A percentile compares a stretch with the other conserved stretches of the same genome.
Evolutionary conservation across 352 stramenopile genomes (phyloP).

Genomic region (Pythium biforme): DNA sequence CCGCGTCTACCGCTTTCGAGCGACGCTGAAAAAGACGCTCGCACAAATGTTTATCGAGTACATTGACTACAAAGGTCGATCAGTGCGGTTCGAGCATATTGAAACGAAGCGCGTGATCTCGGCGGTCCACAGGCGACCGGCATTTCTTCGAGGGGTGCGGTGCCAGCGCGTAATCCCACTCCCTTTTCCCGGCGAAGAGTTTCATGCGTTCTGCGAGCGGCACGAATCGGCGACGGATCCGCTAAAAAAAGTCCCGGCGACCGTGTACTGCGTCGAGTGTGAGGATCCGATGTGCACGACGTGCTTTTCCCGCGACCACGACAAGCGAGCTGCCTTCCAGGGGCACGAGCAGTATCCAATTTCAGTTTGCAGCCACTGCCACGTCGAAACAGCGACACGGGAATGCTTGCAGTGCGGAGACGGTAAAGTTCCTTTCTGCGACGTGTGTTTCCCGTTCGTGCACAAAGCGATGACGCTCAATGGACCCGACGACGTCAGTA

Average conservation of each 20-base stretch:
- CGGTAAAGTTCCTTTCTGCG: slow-evolving; percentile 64
- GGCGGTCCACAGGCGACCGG: slow-evolving; percentile 27
- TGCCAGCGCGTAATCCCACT: slow-evolving; percentile 56
- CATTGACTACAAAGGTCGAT: slow-evolving; percentile 42
- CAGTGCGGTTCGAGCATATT: slow-evolving; percentile 46
- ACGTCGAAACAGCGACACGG: slow-evolving; percentile 52
- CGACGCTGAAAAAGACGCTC: slow-evolving; percentile 42
- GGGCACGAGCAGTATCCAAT: slow-evolving; percentile 40
- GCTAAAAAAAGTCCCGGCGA: slow-evolving; percentile 31
- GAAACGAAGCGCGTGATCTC: slow-evolving; percentile 33
- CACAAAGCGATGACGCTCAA: slow-evolving; percentile 25
- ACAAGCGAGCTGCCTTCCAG: slow-evolving; percentile 44
- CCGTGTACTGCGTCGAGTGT: slow-evolving; percentile 68
- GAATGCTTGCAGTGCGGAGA: slow-evolving; percentile 67
- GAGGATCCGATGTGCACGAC: slow-evolving; percentile 63
- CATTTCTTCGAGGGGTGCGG: slow-evolving; percentile 54
- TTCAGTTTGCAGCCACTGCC: slow-evolving; percentile 48
- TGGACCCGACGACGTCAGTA: background rate
- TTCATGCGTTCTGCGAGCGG: slow-evolving; percentile 59
- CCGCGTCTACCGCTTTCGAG: slow-evolving; percentile 45
- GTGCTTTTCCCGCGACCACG: slow-evolving; percentile 68
- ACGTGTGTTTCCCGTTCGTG: slow-evolving; percentile 57
- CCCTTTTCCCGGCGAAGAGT: slow-evolving; percentile 70
- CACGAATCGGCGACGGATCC: slow-evolving; percentile 45
- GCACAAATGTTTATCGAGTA: slow-evolving; percentile 64